Evolutionary conservation across 257 asterid genomes (phyloP), one percentile per base, ranked within the genome.

Genomic region (Solanum paucissectum): DNA sequence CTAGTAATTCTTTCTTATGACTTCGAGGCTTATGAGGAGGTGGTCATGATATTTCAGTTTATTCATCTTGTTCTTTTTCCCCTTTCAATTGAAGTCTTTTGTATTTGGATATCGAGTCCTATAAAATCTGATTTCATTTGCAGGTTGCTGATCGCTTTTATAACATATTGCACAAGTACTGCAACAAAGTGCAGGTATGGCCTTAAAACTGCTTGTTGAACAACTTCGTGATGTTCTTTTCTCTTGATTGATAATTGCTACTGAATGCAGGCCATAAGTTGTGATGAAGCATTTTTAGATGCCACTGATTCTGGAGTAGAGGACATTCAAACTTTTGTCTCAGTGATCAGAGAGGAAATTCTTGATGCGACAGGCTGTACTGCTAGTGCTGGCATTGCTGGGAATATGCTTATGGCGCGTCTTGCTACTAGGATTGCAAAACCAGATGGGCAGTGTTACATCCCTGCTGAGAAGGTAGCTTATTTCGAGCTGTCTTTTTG

Each of bases 1-100:
- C 98, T 97, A 87, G 95, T 94, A 86, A 93, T 94, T 82, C 94
- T 96, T 89, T 95, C 99, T 55, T 96, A 97, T 88, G 94, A 97
- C 92, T 97, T 97, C 87, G 94, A 91, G 92, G 99, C 99, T 90
- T 97, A 97, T 89, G 99, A 96, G 94, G 95, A 89, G 99, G 99
- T 96, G 16, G 84, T 34, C 74, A 73, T 38, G 86, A 52, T 29
- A 82, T 82, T 38, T 49, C 69, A 82, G 29, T 82, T 49, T 12
- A 27, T 72, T 86, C 83, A 40, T 86, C 23, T 20, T 49, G 21
- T 49, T 46, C 85, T 68, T 60, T 52, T 38, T 79, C 69, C 79
- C 69, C 68, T 32, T 72, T 11, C 52, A 18, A 49, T 49, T 49
- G 27, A 3, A 32, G 49, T 32, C 68, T 29, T 42, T 16, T 27